These are phyloP conservation scores for Neocucurbitaria cava DNA, from an alignment of 2,329 filamentous ascomycete species.

Conservation along the genomic window DNA sequence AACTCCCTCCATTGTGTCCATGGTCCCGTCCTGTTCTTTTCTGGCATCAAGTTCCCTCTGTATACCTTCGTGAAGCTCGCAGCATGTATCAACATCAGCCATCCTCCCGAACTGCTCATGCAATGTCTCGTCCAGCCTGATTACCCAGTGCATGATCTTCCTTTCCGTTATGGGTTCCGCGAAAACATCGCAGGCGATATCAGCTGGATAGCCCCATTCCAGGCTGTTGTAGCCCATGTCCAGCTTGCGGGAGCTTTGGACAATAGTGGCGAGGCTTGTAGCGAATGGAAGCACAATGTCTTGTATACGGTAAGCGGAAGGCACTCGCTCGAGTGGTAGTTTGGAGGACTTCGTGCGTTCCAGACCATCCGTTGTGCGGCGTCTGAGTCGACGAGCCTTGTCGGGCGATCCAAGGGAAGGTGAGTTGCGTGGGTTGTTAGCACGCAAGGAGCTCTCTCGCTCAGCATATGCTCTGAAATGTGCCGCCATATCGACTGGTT, in stretches of 20 bases:
- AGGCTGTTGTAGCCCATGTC: conserved; percentile 28
- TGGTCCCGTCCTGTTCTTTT: neutral
- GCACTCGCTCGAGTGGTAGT: conserved; percentile 50
- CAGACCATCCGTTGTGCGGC: conserved; percentile 10
- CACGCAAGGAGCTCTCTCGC: neutral
- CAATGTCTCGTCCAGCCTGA: conserved; percentile 21
- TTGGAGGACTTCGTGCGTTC: conserved; percentile 45
- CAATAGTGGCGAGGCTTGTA: conserved; percentile 7
- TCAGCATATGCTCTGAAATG: conserved; percentile 15
- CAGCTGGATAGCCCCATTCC: conserved; percentile 23
- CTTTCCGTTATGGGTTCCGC: neutral
- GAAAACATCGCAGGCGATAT: conserved; percentile 19
- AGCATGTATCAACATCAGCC: conserved; percentile 10
- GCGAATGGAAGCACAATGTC: conserved; percentile 15
- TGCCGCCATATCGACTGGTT: neutral
- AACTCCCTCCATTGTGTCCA: neutral
- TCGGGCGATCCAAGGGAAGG: neutral
- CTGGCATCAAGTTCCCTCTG: conserved; percentile 7
- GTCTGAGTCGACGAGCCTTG: conserved; percentile 4
- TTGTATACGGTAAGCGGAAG: conserved; percentile 35
- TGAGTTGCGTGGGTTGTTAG: neutral
- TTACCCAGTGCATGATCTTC: conserved; percentile 21
- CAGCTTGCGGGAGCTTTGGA: conserved; percentile 17
- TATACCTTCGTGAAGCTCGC: conserved; percentile 23
- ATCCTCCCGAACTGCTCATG: conserved; percentile 9